phyloP scores from a whole-genome alignment of 2,329 filamentous ascomycete genomes.

The Cercospora beticola region DNA sequence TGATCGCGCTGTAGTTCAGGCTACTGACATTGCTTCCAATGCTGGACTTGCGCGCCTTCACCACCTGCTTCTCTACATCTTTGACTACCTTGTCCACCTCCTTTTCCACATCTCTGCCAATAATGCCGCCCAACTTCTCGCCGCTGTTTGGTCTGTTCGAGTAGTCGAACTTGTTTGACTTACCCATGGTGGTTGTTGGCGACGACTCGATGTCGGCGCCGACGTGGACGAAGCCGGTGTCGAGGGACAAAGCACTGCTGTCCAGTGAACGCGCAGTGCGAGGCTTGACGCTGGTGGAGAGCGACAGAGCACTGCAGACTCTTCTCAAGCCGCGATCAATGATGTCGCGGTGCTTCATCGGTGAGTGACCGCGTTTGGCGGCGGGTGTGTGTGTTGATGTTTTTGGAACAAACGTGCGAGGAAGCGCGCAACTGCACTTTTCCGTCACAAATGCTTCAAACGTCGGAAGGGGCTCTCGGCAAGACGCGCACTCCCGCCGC shows the following conservation, averaged over 20 bases:
- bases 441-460: conserved; percentile 1
- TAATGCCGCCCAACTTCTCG: conserved; percentile 46
- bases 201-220: background rate
- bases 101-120: conserved; percentile 47
- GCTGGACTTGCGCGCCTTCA: conserved; percentile 34
- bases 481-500: background rate
- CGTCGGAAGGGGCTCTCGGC: background rate
- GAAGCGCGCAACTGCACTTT: background rate
- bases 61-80: conserved; percentile 28
- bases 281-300: conserved; percentile 8
- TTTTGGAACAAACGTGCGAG: conserved; percentile 1
- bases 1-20: conserved; percentile 13
- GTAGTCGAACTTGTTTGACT: conserved; percentile 42
- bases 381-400: conserved; percentile 2
- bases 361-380: background rate
- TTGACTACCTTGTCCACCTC: conserved; percentile 37
- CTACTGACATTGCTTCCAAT: conserved; percentile 23
- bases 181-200: conserved; percentile 28
- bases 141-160: conserved; percentile 49
- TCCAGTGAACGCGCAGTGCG: conserved; percentile 7
- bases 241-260: background rate
- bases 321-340: conserved; percentile 16
- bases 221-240: background rate
- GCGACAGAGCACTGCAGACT: conserved; percentile 11
- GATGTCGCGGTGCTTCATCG: conserved; percentile 3